These are phyloP conservation scores for Luffa aegyptiaca DNA, from an alignment of 306 rosid genomes.

Conservation along the genomic window DNA sequence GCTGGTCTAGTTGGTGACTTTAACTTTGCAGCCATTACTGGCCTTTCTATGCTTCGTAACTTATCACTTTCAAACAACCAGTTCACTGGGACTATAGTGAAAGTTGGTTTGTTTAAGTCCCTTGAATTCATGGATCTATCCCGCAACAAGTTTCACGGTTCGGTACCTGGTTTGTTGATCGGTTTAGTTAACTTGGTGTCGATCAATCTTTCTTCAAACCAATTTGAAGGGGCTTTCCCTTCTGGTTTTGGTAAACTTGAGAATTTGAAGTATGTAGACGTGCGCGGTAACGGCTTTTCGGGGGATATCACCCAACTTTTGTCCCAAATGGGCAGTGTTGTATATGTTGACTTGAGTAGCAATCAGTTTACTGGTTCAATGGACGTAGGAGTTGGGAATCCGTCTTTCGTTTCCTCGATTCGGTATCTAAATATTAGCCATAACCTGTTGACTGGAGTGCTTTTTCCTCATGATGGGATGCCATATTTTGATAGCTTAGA, in stretches of 20 bases:
- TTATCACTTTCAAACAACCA: conserved; percentile 55
- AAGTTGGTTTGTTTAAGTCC: conserved; percentile 29
- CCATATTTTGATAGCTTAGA: conserved; percentile 72
- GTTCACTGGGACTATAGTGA: conserved; percentile 41
- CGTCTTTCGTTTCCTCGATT: conserved; percentile 43
- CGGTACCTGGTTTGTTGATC: conserved; percentile 25
- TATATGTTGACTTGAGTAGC: conserved; percentile 56
- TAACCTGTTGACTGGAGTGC: conserved; percentile 56
- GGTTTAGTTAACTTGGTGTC: conserved; percentile 27
- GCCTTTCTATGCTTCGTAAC: conserved; percentile 50
- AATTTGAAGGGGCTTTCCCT: conserved; percentile 41
- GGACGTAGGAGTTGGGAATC: conserved; percentile 51
- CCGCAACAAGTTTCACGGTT: conserved; percentile 41
- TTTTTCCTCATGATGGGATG: conserved; percentile 71
- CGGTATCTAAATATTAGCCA: conserved; percentile 50
- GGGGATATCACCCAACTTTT: conserved; percentile 51
- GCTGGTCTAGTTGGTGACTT: conserved; percentile 58
- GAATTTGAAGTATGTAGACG: conserved; percentile 38
- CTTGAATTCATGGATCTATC: conserved; percentile 60
- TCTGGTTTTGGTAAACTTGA: conserved; percentile 40
- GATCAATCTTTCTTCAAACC: conserved; percentile 64
- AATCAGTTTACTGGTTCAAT: conserved; percentile 55
- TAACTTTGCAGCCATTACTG: conserved; percentile 36
- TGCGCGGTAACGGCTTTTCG: conserved; percentile 40
- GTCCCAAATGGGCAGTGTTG: conserved; percentile 45